Base-by-base conservation (phyloP, 164 flowering plant species). In the Magnolia changhungtana region DNA sequence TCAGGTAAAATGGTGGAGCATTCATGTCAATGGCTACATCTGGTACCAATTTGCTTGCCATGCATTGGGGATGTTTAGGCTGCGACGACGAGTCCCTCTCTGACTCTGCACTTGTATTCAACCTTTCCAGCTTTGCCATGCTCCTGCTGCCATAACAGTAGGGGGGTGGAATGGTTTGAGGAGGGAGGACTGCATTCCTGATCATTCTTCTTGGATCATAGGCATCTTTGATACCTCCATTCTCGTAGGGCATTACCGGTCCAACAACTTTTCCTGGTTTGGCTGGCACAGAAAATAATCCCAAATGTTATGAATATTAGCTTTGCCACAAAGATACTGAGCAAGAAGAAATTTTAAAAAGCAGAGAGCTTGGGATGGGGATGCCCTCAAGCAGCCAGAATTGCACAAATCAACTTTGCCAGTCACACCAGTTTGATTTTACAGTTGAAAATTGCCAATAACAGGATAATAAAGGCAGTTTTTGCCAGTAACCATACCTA, bases 241-340 rank as follows among this genome's bases (percentile, higher is more conserved):
- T 87, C 67, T 88, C 94, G 72, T 81, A 86, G 61, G 61, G 61
- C 23, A 89, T 85, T 67, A 84, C 88, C 3, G 94, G 89, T 49
- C 94, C 92, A 18, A 87, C 88, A 50, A 87, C 87, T 75, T 84
- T 86, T 68, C 90, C 91, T 24, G 92, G 92, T 83, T 89, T 89
- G 49, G 90, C 93, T 87, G 89, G 89, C 23, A 81, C 29, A 27
- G 10, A 49, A 70, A 50, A 50, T 14, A 37, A 27, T 68, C 21
- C 50, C 18, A 29, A 27, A 27, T 68, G 11, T 50, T 4, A 70
- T 68, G 61, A 8, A 68, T 37, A 31, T 31, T 31, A 14, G 29
- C 71, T 37, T 16, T 67, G 16, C 49, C 31, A 29, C 19, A 67
- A 31, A 24, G 45, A 37, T 37, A 37, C 45, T 37, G 45, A 37